Base-by-base conservation (phyloP, 78 protist genomes). In the Mantamonas sphyraenae region DNA sequence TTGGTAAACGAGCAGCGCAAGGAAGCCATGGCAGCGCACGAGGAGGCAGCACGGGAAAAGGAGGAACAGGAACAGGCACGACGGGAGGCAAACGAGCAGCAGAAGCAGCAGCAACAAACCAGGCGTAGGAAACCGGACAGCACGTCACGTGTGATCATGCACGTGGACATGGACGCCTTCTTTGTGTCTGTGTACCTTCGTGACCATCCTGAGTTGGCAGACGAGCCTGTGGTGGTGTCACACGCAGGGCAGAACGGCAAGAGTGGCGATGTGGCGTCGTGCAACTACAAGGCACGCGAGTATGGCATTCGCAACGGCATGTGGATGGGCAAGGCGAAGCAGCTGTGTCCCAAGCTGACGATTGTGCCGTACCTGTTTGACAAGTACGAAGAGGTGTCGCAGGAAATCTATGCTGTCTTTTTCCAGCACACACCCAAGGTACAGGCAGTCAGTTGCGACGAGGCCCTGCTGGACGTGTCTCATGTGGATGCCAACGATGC, bases 81-180 rank as follows among this genome's bases (percentile, higher is more conserved):
- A n/a, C n/a, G n/a, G n/a, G n/a, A n/a, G n/a, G n/a, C n/a, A n/a
- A n/a, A n/a, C n/a, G n/a, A n/a, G n/a, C n/a, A n/a, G n/a, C n/a
- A n/a, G n/a, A n/a, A n/a, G n/a, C 28, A 7, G 66, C 39, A 16
- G 57, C 14, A 20, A 30, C 22, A 26, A 28, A 8, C 2, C 14
- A 2, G 28, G 22, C 50, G 8, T 24, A 0, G 45, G 16, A 12
- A 20, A 31, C 38, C 4, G 8, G 8, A 10, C 55, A 3, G 28
- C 7, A 35, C 51, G 55, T 0, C 4, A 2, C 70, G 57, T 0
- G 39, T 73, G 38, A 45, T 73, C 53, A 0, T 28, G 24, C 77
- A 73, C 55, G 28, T 73, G 28, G 77, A 73, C 68, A 31, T 73
- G 70, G 77, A 73, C 38, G 2, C 24, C 28, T 73, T 73, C 38